These are phyloP conservation scores for Ganoderma lingzhi DNA, from an alignment of 1,284 basidiomycete genomes.

Conservation along the genomic window DNA sequence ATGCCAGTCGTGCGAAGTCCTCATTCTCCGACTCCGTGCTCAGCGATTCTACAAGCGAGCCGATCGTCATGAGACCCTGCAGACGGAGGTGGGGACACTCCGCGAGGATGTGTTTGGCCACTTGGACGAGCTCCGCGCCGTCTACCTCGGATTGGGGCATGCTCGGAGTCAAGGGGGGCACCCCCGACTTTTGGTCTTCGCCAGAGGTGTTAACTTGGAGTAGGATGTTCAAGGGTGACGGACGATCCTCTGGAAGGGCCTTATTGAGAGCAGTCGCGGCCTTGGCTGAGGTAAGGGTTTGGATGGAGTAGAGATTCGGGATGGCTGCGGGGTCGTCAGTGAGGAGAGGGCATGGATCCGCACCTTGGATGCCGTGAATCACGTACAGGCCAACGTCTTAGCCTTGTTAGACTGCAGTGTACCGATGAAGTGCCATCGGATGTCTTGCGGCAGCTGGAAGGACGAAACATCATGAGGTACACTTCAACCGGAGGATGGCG, in stretches of 20 bases:
- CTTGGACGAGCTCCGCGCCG: conserved; percentile 61
- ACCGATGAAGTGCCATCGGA: conserved; percentile 98
- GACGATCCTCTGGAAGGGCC: conserved; percentile 63
- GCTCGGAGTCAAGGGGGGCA: conserved; percentile 60
- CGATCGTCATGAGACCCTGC: conserved; percentile 97
- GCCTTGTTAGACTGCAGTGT: conserved; percentile 95
- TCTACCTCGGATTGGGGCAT: conserved; percentile 20
- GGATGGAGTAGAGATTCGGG: conserved; percentile 89
- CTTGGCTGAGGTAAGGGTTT: conserved; percentile 91
- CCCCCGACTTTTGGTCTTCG: conserved; percentile 90
- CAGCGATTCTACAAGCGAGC: conserved; percentile 79
- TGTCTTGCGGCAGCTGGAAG: conserved; percentile 77
- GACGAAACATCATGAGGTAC: conserved; percentile 11
- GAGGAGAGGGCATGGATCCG: conserved; percentile 14
- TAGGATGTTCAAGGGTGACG: conserved; percentile 74
- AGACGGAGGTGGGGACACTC: conserved; percentile 81
- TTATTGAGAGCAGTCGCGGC: conserved; percentile 88
- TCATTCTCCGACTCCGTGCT: conserved; percentile 72
- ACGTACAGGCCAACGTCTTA: conserved; percentile 84
- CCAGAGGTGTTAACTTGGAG: conserved; percentile 96
- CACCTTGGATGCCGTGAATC: conserved; percentile 12
- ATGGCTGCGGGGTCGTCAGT: conserved; percentile 62
- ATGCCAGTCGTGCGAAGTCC: conserved; percentile 82
- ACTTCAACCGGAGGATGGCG: neutral
- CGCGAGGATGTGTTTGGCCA: conserved; percentile 78